A percentile compares a stretch with the other conserved stretches of the same genome.
phyloP scores from a whole-genome alignment of 1,284 basidiomycete species.

The Malassezia equina region DNA sequence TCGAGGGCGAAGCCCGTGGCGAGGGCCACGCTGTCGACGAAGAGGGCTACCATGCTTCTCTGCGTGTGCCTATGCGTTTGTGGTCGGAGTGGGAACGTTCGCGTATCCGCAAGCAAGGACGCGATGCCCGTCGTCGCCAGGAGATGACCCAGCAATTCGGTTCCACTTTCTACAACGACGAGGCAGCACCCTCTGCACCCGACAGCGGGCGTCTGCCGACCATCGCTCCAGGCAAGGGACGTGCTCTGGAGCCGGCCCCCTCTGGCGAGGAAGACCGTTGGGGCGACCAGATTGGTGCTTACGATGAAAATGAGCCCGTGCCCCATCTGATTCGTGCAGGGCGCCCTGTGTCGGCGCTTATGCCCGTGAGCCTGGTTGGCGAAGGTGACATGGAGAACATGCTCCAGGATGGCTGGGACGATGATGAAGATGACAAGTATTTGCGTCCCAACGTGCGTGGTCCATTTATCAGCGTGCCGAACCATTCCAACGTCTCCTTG shows the following conservation, averaged over 20 bases:
- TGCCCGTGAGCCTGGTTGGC: not conserved
- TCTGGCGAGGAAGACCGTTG: constrained; percentile 75
- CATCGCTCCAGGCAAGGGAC: not conserved
- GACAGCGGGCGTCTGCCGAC: not conserved
- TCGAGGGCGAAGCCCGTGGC: constrained; percentile 56
- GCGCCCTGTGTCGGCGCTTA: constrained; percentile 1
- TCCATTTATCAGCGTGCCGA: constrained; percentile 7
- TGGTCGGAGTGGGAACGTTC: constrained; percentile 99
- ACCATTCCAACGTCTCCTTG: constrained; percentile 11
- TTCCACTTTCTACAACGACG: constrained; percentile 60
- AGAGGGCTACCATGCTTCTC: constrained; percentile 54
- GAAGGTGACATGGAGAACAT: constrained; percentile 10
- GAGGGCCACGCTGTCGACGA: constrained; percentile 65
- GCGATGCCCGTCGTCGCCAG: constrained; percentile 66
- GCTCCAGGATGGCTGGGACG: constrained; percentile 10
- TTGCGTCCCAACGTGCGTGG: not conserved
- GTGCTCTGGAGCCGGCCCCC: constrained; percentile 21
- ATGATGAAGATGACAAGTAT: constrained; percentile 1
- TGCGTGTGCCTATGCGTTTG: constrained; percentile 71
- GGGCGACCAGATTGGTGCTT: constrained; percentile 55
- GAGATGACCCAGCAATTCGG: constrained; percentile 49
- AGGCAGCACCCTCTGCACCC: constrained; percentile 47
- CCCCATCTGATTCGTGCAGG: constrained; percentile 6
- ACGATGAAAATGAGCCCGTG: constrained; percentile 19
- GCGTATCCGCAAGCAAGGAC: constrained; percentile 76